phyloP scores from a whole-genome alignment of 805 yeast species.

The Millerago galiae region DNA sequence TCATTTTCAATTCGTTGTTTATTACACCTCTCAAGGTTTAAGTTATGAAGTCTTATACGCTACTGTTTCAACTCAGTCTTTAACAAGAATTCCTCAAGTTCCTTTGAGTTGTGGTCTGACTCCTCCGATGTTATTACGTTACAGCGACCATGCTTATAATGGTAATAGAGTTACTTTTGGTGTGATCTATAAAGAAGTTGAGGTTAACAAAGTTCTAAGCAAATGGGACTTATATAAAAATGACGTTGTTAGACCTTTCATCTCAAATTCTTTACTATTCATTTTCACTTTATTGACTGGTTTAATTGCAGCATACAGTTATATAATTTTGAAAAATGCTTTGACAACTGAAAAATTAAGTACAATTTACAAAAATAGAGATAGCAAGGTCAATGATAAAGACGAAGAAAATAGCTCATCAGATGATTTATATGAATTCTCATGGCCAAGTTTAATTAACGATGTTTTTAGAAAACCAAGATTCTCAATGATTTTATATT shows the following conservation, averaged over 20 bases:
- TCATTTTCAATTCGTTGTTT: constrained; percentile 26
- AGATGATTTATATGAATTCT: constrained; percentile 18
- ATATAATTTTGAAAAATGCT: constrained; percentile 10
- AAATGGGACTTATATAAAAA: constrained; percentile 21
- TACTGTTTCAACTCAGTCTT: constrained; percentile 22
- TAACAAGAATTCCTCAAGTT: constrained; percentile 20
- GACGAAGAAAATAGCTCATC: constrained; percentile 5
- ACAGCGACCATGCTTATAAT: constrained; percentile 20
- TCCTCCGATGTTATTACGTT: constrained; percentile 22
- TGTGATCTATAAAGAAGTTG: constrained; percentile 23
- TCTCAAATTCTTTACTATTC: constrained; percentile 14
- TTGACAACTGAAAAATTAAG: constrained; percentile 14
- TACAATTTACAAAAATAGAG: constrained; percentile 8
- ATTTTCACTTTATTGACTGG: constrained; percentile 15
- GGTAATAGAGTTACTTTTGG: constrained; percentile 25
- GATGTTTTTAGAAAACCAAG: constrained; percentile 22
- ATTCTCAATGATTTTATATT: constrained; percentile 7
- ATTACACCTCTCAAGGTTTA: constrained; percentile 18
- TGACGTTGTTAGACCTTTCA: constrained; percentile 20
- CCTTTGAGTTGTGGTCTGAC: constrained; percentile 19
- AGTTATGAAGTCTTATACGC: constrained; percentile 22
- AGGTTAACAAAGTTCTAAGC: constrained; percentile 4
- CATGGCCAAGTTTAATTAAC: constrained; percentile 22
- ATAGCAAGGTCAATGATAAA: constrained; percentile 1
- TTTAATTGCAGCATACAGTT: constrained; percentile 16